phyloP scores from a whole-genome alignment of 2,329 filamentous ascomycete genomes.

The Moelleriella libera region DNA sequence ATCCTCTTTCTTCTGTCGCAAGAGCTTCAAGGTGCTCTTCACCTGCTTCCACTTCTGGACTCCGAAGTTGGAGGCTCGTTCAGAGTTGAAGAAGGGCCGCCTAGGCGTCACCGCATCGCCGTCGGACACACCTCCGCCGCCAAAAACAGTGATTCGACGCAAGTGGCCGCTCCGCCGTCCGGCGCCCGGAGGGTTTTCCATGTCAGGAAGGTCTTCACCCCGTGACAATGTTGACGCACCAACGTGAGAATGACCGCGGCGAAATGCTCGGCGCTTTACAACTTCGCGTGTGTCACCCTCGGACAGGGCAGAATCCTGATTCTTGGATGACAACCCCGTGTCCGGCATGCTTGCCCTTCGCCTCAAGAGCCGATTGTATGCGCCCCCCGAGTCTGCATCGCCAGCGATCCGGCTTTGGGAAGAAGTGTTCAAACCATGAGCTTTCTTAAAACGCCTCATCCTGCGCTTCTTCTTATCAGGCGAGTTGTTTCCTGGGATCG shows the following conservation, averaged over 20 bases:
- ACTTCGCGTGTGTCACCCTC: constrained; percentile 62
- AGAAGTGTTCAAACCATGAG: constrained; percentile 49
- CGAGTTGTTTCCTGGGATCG: constrained; percentile 20
- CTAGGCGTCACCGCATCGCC: constrained; percentile 43
- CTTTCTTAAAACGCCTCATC: constrained; percentile 39
- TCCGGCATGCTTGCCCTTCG: constrained; percentile 55
- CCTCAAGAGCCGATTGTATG: constrained; percentile 36
- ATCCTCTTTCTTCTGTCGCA: constrained; percentile 73
- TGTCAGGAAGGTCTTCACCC: constrained; percentile 35
- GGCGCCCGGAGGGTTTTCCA: constrained; percentile 30
- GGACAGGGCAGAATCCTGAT: constrained; percentile 49
- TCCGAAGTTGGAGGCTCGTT: constrained; percentile 58
- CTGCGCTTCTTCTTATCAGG: constrained; percentile 46
- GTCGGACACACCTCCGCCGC: constrained; percentile 50
- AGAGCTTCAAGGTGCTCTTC: constrained; percentile 71
- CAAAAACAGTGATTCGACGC: constrained; percentile 51
- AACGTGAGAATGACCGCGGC: constrained; percentile 46
- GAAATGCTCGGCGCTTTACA: constrained; percentile 32
- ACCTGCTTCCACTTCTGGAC: constrained; percentile 86
- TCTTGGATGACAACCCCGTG: constrained; percentile 23
- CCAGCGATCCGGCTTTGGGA: constrained; percentile 38
- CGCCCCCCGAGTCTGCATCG: constrained; percentile 25
- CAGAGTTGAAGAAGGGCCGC: constrained; percentile 44
- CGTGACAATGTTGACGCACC: constrained; percentile 28
- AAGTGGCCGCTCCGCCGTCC: constrained; percentile 47